Percentiles rank a stretch among this genome's conserved stretches.
phyloP scores from a whole-genome alignment of 1,284 basidiomycete species.

The Papiliotrema fonsecae region DNA sequence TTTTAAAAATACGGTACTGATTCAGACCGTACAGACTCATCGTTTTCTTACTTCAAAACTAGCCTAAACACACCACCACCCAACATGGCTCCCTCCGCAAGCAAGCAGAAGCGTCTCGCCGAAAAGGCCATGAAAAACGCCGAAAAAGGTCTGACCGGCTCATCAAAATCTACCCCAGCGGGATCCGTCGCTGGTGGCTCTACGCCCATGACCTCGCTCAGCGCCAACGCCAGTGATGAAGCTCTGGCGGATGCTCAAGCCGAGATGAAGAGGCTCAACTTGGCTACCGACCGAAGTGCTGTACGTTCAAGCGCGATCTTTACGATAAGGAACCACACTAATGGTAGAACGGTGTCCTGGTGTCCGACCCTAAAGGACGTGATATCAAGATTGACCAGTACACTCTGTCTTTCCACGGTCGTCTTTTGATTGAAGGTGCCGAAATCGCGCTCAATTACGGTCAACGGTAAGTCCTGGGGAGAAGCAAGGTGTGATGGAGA shows the following conservation, averaged over 20 bases:
- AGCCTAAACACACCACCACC: neutral
- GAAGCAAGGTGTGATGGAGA: neutral
- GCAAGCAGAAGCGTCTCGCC: constrained; percentile 67
- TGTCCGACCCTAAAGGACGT: constrained; percentile 84
- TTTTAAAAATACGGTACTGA: neutral
- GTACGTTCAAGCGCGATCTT: constrained; percentile 20
- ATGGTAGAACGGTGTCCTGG: constrained; percentile 69
- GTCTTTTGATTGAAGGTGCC: constrained; percentile 85
- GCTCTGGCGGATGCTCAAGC: constrained; percentile 48
- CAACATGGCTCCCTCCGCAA: constrained; percentile 49
- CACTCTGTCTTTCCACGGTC: constrained; percentile 95
- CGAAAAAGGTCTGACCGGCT: constrained; percentile 42
- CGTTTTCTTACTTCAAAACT: neutral
- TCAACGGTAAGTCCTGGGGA: constrained; percentile 58
- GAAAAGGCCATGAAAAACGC: constrained; percentile 74
- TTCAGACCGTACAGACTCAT: constrained; percentile 2
- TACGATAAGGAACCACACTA: neutral
- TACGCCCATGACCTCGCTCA: constrained; percentile 72
- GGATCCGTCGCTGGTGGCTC: constrained; percentile 58
- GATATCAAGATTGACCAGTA: constrained; percentile 97
- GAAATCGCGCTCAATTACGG: constrained; percentile 93
- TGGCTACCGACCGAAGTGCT: constrained; percentile 78
- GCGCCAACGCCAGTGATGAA: constrained; percentile 68
- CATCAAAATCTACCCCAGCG: constrained; percentile 53
- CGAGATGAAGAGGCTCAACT: constrained; percentile 74